A percentile compares a stretch with the other conserved stretches of the same genome.
These are phyloP conservation scores for Pistacia atlantica DNA, from an alignment of 345 rosid genomes.

Conservation along the genomic window DNA sequence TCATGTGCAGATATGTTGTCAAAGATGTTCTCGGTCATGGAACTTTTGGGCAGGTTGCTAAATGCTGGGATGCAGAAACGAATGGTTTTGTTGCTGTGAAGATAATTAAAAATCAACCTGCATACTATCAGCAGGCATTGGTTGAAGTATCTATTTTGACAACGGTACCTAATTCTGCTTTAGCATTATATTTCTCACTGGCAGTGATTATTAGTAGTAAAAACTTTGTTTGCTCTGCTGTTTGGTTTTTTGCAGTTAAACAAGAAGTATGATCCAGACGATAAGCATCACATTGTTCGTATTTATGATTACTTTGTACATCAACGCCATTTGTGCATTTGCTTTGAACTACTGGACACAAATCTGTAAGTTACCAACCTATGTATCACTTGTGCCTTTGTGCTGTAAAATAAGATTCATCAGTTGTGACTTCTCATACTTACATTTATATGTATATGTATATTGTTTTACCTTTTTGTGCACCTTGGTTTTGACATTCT, in stretches of 20 bases:
- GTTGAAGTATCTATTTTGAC: constrained; percentile 98
- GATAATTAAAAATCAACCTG: constrained; percentile 96
- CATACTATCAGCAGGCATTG: constrained; percentile 96
- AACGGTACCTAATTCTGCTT: constrained; percentile 54
- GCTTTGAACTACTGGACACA: constrained; percentile 94
- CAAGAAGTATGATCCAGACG: constrained; percentile 97
- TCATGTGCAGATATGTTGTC: constrained; percentile 77
- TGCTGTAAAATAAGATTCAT: constrained; percentile 11
- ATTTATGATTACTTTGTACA: constrained; percentile 86
- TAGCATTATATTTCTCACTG: constrained; percentile 13
- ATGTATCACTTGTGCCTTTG: neutral
- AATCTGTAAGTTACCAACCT: constrained; percentile 73
- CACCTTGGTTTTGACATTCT: constrained; percentile 33
- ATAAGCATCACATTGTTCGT: constrained; percentile 98
- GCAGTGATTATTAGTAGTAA: constrained; percentile 8
- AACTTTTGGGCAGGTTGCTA: constrained; percentile 98
- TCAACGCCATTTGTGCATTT: constrained; percentile 90
- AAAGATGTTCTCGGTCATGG: constrained; percentile 99
- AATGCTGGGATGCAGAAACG: constrained; percentile 86
- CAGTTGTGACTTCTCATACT: constrained; percentile 1
- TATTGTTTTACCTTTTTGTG: constrained; percentile 19
- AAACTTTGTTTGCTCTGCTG: constrained; percentile 19
- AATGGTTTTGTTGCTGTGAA: constrained; percentile 85
- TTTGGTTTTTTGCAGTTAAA: constrained; percentile 64
- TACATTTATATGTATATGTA: neutral